Base-by-base conservation (phyloP, 2,329 filamentous ascomycete genomes). In the Curvularia sp. region DNA sequence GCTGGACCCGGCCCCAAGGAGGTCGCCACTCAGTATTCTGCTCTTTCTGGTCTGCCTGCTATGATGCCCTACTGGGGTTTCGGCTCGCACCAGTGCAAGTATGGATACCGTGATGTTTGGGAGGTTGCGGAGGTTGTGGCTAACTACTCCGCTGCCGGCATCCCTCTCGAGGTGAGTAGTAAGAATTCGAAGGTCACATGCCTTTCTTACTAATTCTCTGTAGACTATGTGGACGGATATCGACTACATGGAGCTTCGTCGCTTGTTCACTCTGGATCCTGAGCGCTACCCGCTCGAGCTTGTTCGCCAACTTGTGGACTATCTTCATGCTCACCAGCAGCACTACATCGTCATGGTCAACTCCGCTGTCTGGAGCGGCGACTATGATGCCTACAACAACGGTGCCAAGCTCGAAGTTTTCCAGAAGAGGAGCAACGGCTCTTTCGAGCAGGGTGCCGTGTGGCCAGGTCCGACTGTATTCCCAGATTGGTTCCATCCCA, bases 291-390 rank as follows among this genome's bases (percentile, higher is more conserved):
- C 88, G 0, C 72, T 89, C 12, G 63, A 81, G 0, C 80, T 83
- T 70, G 83, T 92, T 77, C 86, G 85, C 39, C 83, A 88, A 61
- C 76, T 93, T 1, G 86, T 89, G 20, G 80, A 85, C 46, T 84
- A 89, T 39, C 81, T 94, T 0, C 89, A 92, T 66, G 76, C 77
- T 2, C 83, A 87, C 60, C 77, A 89, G 43, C 89, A 92, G 72
- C 84, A 91, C 53, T 91, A 90, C 64, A 84, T 91, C 43, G 79
- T 93, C 53, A 95, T 94, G 89, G 89, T 94, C 0, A 91, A 94
- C 67, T 88, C 89, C 0, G 87, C 88, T 13, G 80, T 86, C 2
- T 81, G 79, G n/a, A 62, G 66, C 2, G 64, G 65, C 28, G 64
- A 72, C 48, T 87, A 86, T 63, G 68, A 73, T 4, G 80, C 85